phyloP scores from a whole-genome alignment of 2,329 filamentous ascomycete genomes.

The Neurospora crassa region DNA sequence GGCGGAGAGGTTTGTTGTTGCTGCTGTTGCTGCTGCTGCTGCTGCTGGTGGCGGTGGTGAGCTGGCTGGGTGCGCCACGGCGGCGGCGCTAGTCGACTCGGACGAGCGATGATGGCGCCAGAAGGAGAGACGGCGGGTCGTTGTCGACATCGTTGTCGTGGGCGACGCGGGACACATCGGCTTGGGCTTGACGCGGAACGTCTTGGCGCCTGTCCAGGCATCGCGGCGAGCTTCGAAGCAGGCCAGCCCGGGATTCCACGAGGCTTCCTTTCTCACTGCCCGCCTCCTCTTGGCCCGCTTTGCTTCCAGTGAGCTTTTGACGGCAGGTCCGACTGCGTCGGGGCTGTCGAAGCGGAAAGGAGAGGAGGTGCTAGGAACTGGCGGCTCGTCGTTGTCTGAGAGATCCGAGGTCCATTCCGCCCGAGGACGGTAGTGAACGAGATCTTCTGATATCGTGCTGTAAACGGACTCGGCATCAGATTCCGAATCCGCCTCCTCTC shows the following conservation, averaged over 20 bases:
- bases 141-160: slow-evolving; percentile 16
- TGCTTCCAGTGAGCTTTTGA: slow-evolving; percentile 33
- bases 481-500: slow-evolving; percentile 34
- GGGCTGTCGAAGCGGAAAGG: slow-evolving; percentile 43
- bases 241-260: slow-evolving; percentile 74
- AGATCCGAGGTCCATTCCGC: slow-evolving; percentile 49
- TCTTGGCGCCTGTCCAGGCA: slow-evolving; percentile 74
- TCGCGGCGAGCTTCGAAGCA: slow-evolving; percentile 70
- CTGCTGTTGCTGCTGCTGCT: not conserved
- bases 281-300: slow-evolving; percentile 47
- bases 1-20: slow-evolving; percentile 2
- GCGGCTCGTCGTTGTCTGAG: slow-evolving; percentile 36
- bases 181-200: slow-evolving; percentile 43
- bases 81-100: slow-evolving; percentile 21
- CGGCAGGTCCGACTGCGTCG: slow-evolving; percentile 33
- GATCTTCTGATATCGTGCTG: slow-evolving; percentile 48
- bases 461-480: slow-evolving; percentile 41
- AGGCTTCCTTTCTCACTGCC: slow-evolving; percentile 52
- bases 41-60: slow-evolving; percentile 8
- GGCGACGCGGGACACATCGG: slow-evolving; percentile 29
- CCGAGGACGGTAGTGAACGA: slow-evolving; percentile 37
- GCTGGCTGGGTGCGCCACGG: not conserved
- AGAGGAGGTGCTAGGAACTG: slow-evolving; percentile 23
- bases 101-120: slow-evolving; percentile 35
- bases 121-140: slow-evolving; percentile 37